Conservation (phyloP, 1,284 basidiomycete species). For the Pterula multifida region DNA sequence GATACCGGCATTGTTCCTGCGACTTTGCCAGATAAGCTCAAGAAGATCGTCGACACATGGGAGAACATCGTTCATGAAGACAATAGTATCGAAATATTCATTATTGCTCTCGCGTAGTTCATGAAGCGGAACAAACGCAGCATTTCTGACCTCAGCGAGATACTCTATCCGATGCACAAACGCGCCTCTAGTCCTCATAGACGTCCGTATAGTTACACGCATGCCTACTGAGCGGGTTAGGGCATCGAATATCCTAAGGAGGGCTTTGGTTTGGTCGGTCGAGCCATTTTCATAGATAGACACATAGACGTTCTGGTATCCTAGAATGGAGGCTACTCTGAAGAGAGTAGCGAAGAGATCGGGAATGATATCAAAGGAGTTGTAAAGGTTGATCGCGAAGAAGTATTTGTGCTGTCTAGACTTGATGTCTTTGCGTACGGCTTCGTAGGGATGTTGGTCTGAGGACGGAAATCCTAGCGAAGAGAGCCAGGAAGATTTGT, state of each 20-base stretch:
- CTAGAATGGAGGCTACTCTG: slow-evolving; percentile 77
- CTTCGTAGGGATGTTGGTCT: slow-evolving; percentile 26
- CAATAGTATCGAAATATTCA: slow-evolving; percentile 87
- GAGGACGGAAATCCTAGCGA: slow-evolving; percentile 34
- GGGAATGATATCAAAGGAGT: slow-evolving; percentile 95
- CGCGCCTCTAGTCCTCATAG: slow-evolving; percentile 82
- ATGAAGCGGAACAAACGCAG: slow-evolving; percentile 85
- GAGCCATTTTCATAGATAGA: slow-evolving; percentile 98
- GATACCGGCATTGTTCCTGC: slow-evolving; percentile 87
- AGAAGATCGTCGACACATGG: slow-evolving; percentile 92
- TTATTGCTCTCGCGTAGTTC: slow-evolving; percentile 82
- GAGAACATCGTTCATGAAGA: slow-evolving; percentile 97
- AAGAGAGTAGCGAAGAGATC: slow-evolving; percentile 95
- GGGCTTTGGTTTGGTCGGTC: slow-evolving; percentile 90
- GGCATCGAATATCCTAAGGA: slow-evolving; percentile 86
- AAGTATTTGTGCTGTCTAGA: slow-evolving; percentile 85
- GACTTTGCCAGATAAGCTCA: slow-evolving; percentile 90
- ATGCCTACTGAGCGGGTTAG: slow-evolving; percentile 81
- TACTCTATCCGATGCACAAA: slow-evolving; percentile 99
- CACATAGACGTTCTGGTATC: slow-evolving; percentile 92
- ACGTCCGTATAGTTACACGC: slow-evolving; percentile 83
- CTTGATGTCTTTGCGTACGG: slow-evolving; percentile 28
- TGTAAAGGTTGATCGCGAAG: slow-evolving; percentile 96
- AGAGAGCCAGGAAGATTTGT: slow-evolving; percentile 52
- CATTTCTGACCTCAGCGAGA: slow-evolving; percentile 91